Evolutionary conservation across 352 stramenopile species (phyloP), one percentile per base, ranked within the genome.

Genomic region (Nothophytophthora sp.): DNA sequence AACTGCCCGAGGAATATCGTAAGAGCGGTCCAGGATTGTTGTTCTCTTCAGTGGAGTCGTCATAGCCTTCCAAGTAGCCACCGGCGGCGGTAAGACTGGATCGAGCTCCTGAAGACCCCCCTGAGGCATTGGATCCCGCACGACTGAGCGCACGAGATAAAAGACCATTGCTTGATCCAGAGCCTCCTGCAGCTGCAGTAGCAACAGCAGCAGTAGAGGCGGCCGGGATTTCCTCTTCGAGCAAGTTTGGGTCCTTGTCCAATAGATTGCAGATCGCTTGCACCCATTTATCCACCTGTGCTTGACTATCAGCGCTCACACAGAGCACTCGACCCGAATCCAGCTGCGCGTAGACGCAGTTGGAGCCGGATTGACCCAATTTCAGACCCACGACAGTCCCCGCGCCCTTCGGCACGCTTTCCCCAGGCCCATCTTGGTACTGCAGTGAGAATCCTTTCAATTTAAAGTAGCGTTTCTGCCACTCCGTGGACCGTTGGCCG

Each of bases 401-500:
- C 49, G 71, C 69, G 9, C 77, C 81, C 28, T 80, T 88, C 0
- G 73, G 57, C 8, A 76, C 67, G 34, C 62, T 71, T n/a, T 88
- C 79, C 3, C 73, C 73, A 28, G 81, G 79, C 27, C 69, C 70
- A 18, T 92, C 77, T 5, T 72, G 56, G 40, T 90, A 94, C 51
- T 76, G 59, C n/a, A 94, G 49, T 20, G 76, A 64, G 9, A 70
- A 75, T 2, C 63, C 63, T 4, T 73, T 77, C n/a, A 94, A 57
- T 36, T 70, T 88, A 53, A 94, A 94, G 58, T 83, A 94, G 2
- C 77, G 70, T 24, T 80, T 76, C 43, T 88, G 77, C 78, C 79
- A 90, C 35, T 74, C 63, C 3, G 73, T 76, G 13, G 78, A 79
- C 22, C 70, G 67, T 42, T 83, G 60, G 6, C 74, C 76, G 43